Conservation (phyloP, 1,139 yeast species). For the Torulaspora pretoriensis region DNA sequence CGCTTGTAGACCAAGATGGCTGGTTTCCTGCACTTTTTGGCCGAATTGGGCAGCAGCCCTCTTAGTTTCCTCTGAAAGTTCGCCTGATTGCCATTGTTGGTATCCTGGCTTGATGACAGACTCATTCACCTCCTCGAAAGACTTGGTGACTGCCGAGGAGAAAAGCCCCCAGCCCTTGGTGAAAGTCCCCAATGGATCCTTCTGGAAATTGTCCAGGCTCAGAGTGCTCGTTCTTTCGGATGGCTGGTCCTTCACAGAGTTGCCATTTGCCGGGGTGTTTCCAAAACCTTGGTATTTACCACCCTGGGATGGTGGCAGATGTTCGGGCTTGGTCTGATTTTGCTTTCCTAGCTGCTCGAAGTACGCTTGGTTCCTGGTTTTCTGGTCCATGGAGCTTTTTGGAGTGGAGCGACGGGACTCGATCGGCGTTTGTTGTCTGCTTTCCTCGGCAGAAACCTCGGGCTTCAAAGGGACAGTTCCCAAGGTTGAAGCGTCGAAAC, state of each 20-base stretch:
- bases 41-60: conserved; percentile 96
- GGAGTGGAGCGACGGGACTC: conserved; percentile 43
- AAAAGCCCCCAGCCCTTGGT: conserved; percentile 93
- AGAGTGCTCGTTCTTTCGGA: conserved; percentile 41
- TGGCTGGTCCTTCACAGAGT: conserved; percentile 25
- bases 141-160: conserved; percentile 75
- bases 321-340: conserved; percentile 69
- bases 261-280: conserved; percentile 49
- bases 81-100: conserved; percentile 76
- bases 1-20: conserved; percentile 63
- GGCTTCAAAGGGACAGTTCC: conserved; percentile 1
- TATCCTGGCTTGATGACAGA: conserved; percentile 84
- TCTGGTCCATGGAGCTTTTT: conserved; percentile 41
- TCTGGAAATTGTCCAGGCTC: conserved; percentile 70
- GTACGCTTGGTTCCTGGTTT: conserved; percentile 68
- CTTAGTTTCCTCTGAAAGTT: conserved; percentile 72
- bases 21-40: conserved; percentile 86
- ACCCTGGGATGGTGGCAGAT: conserved; percentile 89
- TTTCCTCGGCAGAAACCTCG: conserved; percentile 16
- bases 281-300: conserved; percentile 93
- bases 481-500: conserved; percentile 31
- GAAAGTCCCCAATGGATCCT: conserved; percentile 84
- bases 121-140: conserved; percentile 81
- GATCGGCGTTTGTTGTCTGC: conserved; percentile 27
- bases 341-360: conserved; percentile 73